Percentiles rank a stretch among this genome's conserved stretches.
phyloP scores from a whole-genome alignment of 2,329 filamentous ascomycete genomes.

The Phaeosphaeriaceae sp. region DNA sequence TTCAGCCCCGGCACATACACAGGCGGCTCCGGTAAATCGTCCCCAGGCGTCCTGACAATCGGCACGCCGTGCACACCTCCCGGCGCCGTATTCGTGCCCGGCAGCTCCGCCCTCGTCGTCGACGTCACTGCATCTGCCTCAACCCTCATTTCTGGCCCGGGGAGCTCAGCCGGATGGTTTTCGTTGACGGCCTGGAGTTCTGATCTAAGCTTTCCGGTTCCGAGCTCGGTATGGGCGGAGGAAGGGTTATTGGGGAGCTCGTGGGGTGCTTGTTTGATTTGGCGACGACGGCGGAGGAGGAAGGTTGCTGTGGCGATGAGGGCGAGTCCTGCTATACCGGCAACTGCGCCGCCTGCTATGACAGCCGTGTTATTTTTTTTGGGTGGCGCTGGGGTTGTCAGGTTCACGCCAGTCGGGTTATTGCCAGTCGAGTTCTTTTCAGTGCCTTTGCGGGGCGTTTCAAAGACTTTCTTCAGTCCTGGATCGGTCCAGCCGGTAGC shows the following conservation, averaged over 20 bases:
- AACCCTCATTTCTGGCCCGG: constrained; percentile 10
- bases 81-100: constrained; percentile 19
- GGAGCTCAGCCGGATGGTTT: constrained; percentile 23
- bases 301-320: constrained; percentile 14
- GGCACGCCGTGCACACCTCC: constrained; percentile 23
- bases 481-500: constrained; percentile 15
- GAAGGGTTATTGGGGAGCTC: constrained; percentile 13
- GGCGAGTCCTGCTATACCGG: constrained; percentile 18
- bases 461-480: constrained; percentile 14
- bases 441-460: too few species aligned
- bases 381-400: not conserved
- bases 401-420: too few species aligned
- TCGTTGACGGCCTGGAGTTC: constrained; percentile 23
- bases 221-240: constrained; percentile 1
- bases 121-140: constrained; percentile 22
- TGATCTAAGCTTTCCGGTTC: constrained; percentile 12
- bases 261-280: constrained; percentile 5
- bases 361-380: constrained; percentile 14
- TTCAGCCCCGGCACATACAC: constrained; percentile 12
- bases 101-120: constrained; percentile 21
- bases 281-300: constrained; percentile 15
- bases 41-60: constrained; percentile 25
- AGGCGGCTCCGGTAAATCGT: constrained; percentile 22
- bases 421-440: too few species aligned
- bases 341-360: constrained; percentile 26